Percentiles rank a stretch among this genome's conserved stretches.
phyloP scores from a whole-genome alignment of 2,329 filamentous ascomycete species.

The Westerdykella ornata region DNA sequence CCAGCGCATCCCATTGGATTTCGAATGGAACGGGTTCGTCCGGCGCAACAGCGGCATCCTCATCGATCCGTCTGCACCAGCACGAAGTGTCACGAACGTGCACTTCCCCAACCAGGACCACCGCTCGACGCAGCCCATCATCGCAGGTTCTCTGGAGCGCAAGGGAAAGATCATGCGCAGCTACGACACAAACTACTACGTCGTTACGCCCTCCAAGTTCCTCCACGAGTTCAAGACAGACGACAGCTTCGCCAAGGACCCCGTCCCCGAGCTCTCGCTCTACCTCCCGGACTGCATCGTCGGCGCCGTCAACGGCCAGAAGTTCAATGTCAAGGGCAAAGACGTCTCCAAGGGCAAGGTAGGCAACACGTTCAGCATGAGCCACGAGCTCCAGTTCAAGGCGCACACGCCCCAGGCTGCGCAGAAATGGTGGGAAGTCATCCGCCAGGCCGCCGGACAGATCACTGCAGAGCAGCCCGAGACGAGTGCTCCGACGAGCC shows the following conservation, averaged over 20 bases:
- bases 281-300: conserved; percentile 87
- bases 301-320: conserved; percentile 64
- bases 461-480: conserved; percentile 39
- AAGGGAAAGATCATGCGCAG: conserved; percentile 82
- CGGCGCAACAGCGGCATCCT: conserved; percentile 64
- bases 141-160: conserved; percentile 82
- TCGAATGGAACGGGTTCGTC: conserved; percentile 86
- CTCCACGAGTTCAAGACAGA: conserved; percentile 95
- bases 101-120: conserved; percentile 87
- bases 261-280: conserved; percentile 77
- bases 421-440: conserved; percentile 74
- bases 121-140: conserved; percentile 67
- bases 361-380: conserved; percentile 72
- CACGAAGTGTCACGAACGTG: conserved; percentile 67
- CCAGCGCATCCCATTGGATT: conserved; percentile 72
- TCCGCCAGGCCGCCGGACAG: conserved; percentile 54
- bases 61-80: conserved; percentile 67
- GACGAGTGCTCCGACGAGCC: conserved; percentile 32
- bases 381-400: conserved; percentile 78
- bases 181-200: conserved; percentile 79
- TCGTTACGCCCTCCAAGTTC: conserved; percentile 79
- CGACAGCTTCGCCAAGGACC: conserved; percentile 66
- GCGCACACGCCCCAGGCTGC: conserved; percentile 75
- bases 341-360: conserved; percentile 72
- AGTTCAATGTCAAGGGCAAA: conserved; percentile 95